phyloP scores from a whole-genome alignment of 192 early-diverging fungal genomes.

The Podila epicladia region DNA sequence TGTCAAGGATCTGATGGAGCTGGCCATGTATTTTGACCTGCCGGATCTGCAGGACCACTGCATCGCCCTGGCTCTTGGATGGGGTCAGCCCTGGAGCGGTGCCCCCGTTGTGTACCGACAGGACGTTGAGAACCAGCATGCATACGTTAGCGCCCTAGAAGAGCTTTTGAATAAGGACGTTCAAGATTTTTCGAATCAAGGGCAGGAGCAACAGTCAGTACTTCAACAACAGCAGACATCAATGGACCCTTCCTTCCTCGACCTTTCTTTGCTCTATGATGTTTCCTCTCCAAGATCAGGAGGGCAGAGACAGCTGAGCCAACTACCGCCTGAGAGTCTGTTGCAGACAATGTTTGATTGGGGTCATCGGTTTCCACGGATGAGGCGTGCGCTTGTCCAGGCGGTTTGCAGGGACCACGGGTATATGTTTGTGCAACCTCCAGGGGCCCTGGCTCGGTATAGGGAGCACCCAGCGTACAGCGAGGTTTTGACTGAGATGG shows the following conservation, averaged over 20 bases:
- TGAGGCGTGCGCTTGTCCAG: constrained; percentile 10
- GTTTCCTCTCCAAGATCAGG: neutral
- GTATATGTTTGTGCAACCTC: neutral
- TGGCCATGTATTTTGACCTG: constrained; percentile 26
- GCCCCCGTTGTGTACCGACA: neutral
- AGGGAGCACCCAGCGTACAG: constrained; percentile 18
- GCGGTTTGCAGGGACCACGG: constrained; percentile 9
- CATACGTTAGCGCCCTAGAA: neutral
- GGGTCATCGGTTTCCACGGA: constrained; percentile 28
- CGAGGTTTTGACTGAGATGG: constrained; percentile 9
- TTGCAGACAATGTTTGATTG: constrained; percentile 34
- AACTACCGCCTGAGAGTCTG: neutral
- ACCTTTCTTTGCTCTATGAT: too few relatives aligned
- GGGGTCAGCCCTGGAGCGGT: neutral
- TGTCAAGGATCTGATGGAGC: constrained; percentile 42
- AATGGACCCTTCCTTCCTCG: too few relatives aligned
- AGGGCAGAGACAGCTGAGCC: neutral
- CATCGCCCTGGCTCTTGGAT: constrained; percentile 24
- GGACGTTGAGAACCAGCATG: neutral
- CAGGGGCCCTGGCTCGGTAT: constrained; percentile 1
- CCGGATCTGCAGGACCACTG: constrained; percentile 25
- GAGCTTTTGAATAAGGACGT: too few relatives aligned
- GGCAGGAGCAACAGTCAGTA: neutral
- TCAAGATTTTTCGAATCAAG: neutral
- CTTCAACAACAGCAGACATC: neutral